Evolutionary conservation across 2,329 filamentous ascomycete species (phyloP).

Genomic region (Camptophora hylomeconis): DNA sequence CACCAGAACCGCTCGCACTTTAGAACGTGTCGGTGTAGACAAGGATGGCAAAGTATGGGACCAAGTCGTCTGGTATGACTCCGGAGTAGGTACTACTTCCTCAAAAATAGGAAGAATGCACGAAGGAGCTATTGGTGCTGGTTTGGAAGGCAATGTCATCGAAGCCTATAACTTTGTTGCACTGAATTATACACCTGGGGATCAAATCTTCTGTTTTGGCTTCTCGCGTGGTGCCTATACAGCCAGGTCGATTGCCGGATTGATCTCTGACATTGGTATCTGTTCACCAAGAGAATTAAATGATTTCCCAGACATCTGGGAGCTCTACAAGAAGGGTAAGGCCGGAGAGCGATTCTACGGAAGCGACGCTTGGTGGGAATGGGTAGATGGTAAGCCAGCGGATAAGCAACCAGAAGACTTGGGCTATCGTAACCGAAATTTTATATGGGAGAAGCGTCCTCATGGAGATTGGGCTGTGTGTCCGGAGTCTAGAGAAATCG

Average conservation of each 20-base stretch:
- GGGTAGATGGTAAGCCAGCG: no score
- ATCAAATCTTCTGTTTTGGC: conserved; percentile 35
- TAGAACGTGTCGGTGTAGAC: conserved; percentile 14
- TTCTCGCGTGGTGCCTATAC: conserved; percentile 34
- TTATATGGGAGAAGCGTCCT: no score
- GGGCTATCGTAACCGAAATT: no score
- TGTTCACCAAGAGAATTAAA: no score
- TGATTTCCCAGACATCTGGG: no score
- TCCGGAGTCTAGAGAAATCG: conserved; percentile 16
- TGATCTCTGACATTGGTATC: conserved; percentile 33
- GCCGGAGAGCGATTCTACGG: no score
- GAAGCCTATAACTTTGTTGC: conserved; percentile 19
- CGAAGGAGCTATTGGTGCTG: conserved; percentile 7
- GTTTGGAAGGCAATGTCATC: conserved; percentile 11
- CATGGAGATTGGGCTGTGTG: no score
- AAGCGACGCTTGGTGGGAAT: no score
- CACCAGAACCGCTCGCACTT: conserved; percentile 19
- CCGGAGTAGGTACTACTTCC: conserved; percentile 22
- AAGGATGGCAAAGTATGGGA: conserved; percentile 14
- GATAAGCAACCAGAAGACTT: no score
- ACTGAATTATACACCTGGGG: conserved; percentile 36
- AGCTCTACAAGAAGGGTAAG: conserved; percentile 1
- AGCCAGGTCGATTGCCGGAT: conserved; percentile 29
- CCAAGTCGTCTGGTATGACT: conserved; percentile 28
- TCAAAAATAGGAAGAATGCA: background rate